Conservation (phyloP, 306 rosid species). For the Prunus armeniaca region DNA sequence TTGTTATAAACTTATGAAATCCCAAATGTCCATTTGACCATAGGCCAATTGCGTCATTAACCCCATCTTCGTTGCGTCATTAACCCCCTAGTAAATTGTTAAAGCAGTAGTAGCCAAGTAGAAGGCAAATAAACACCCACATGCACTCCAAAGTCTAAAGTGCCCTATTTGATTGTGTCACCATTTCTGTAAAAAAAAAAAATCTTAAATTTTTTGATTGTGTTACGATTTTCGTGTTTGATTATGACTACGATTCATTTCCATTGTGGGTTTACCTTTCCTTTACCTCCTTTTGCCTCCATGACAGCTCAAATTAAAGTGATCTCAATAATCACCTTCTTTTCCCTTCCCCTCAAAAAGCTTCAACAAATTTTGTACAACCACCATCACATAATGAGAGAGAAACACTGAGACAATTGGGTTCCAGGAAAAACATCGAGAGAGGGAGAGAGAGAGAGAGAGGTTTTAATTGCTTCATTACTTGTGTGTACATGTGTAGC, state of each 20-base stretch:
- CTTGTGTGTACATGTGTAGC: background rate
- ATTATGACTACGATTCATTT: background rate
- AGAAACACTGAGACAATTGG: background rate
- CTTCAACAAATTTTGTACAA: background rate
- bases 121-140: background rate
- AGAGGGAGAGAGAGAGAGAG: background rate
- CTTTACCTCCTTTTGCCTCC: conserved; percentile 5
- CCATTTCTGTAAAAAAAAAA: no score
- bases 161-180: no score
- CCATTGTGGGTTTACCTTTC: conserved; percentile 1
- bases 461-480: background rate
- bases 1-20: no score
- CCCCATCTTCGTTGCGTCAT: background rate
- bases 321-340: conserved; percentile 9
- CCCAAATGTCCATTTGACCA: background rate
- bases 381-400: conserved; percentile 5
- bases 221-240: background rate
- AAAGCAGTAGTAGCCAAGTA: background rate
- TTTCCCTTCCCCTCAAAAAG: background rate
- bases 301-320: conserved; percentile 21
- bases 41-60: background rate
- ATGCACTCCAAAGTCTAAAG: background rate
- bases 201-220: no score
- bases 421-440: background rate
- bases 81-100: background rate